Conservation (phyloP, 805 yeast species). For the Schizosaccharomyces lindneri region DNA sequence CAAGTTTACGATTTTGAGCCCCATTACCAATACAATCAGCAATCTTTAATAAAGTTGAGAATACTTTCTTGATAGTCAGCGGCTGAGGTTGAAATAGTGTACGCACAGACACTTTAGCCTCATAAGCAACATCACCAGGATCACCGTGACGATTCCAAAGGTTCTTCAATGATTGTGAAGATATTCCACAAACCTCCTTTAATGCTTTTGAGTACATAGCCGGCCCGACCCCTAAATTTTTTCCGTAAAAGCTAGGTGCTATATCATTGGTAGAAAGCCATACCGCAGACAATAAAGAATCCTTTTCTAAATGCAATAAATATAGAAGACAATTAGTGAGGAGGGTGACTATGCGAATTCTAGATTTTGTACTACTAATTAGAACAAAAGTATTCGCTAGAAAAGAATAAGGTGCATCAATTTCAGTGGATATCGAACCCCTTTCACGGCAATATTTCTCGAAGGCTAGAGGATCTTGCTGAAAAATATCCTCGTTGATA, state of each 20-base stretch:
- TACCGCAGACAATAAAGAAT: conserved; percentile 7
- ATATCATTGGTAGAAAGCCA: conserved; percentile 9
- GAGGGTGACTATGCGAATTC: conserved; percentile 7
- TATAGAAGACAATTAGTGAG: conserved; percentile 8
- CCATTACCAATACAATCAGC: conserved; percentile 7
- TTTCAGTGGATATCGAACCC: not conserved
- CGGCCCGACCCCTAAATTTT: conserved; percentile 10
- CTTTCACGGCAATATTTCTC: not conserved
- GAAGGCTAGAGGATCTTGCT: not conserved
- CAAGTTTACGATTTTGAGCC: conserved; percentile 8
- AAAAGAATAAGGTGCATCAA: conserved; percentile 6
- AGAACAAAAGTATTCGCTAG: conserved; percentile 5
- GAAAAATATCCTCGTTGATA: not conserved
- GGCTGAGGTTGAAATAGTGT: conserved; percentile 8
- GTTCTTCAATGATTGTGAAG: conserved; percentile 5
- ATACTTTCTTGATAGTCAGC: conserved; percentile 7
- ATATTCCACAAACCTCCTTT: conserved; percentile 7
- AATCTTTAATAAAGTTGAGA: conserved; percentile 7
- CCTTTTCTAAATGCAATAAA: conserved; percentile 4
- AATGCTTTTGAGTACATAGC: conserved; percentile 7
- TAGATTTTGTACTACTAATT: conserved; percentile 8
- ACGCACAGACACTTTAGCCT: conserved; percentile 8
- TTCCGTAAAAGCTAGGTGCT: conserved; percentile 7
- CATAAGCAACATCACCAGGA: conserved; percentile 11
- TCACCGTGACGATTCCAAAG: conserved; percentile 9